These are phyloP conservation scores for Mucor piriformis DNA, from an alignment of 371 early-diverging fungal species.

Conservation along the genomic window DNA sequence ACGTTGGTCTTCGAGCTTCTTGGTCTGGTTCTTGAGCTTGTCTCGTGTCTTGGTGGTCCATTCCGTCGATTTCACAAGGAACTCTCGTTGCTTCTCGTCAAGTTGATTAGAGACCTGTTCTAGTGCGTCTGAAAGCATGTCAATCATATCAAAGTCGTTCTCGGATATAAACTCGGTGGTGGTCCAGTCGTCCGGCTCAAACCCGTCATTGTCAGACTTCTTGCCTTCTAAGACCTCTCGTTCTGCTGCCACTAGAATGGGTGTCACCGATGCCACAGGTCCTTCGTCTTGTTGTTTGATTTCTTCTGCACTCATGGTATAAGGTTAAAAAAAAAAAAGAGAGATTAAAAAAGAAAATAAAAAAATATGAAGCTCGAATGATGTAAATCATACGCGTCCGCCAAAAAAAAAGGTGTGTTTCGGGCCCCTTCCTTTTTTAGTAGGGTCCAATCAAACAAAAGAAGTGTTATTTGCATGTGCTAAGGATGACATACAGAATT, in stretches of 20 bases:
- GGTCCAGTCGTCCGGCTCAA: slow-evolving; percentile 24
- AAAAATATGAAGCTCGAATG: neutral
- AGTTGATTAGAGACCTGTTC: slow-evolving; percentile 53
- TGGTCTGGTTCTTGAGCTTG: slow-evolving; percentile 36
- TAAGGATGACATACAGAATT: too few relatives aligned
- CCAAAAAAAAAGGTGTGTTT: neutral
- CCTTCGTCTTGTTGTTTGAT: neutral
- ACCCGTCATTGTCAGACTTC: neutral
- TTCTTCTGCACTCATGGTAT: neutral
- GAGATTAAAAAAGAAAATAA: neutral
- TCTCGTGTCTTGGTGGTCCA: slow-evolving; percentile 51
- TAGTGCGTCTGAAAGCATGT: slow-evolving; percentile 44
- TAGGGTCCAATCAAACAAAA: too few relatives aligned
- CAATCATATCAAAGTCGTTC: slow-evolving; percentile 40
- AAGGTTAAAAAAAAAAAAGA: neutral
- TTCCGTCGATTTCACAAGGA: slow-evolving; percentile 38
- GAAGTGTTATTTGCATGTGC: too few relatives aligned
- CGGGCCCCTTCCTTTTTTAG: neutral
- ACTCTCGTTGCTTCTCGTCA: slow-evolving; percentile 42
- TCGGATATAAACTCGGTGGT: slow-evolving; percentile 27
- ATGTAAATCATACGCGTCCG: neutral
- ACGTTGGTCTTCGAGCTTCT: slow-evolving; percentile 40
- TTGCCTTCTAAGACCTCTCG: neutral
- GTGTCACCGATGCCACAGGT: neutral
- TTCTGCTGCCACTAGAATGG: neutral